Evolutionary conservation across 1,284 basidiomycete species (phyloP), one percentile per base, ranked within the genome.

Genomic region (Polyporus tsugae): DNA sequence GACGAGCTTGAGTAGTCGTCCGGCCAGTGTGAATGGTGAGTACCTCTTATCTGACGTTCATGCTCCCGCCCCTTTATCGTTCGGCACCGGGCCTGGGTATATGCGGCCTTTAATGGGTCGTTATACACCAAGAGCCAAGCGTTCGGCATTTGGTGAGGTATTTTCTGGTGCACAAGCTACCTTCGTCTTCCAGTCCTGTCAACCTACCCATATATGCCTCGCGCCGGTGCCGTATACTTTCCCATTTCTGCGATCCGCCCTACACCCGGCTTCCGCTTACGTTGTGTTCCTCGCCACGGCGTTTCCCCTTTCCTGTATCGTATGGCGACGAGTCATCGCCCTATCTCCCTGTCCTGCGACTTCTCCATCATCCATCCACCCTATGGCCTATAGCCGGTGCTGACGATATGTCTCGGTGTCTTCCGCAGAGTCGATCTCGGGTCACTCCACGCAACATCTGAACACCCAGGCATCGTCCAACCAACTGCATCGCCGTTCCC

Each of bases 381-480:
- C 6, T 61, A 61, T 61, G 29, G 42, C 62, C 39, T 57, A 57
- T n/a, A 38, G 4, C 25, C 11, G 22, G 17, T 58, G 17, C 65
- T 66, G 42, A 66, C 60, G 38, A 2, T 25, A 57, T 19, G 29
- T 44, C 11, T 33, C 19, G 4, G 17, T 17, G 55, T 38, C 52
- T 59, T 61, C 13, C 29, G 4, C 63, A 78, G 78, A 77, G 58
- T 79, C 78, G 2, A 63, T 74, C 29, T 78, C 76, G 2, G 78
- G 76, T 15, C 76, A 78, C 60, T 80, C 78, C 10, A 65, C 75
- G 17, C 76, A 75, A 49, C 74, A 75, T 42, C 64, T 77, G 63
- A 78, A 76, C 72, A 64, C 73, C 6, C 76, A 73, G 33, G 62
- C 73, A n/a, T 75, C 76, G n/a, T 63, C 66, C 38, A 73, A 69